phyloP scores from a whole-genome alignment of 345 rosid species.

The Hypericum perforatum region DNA sequence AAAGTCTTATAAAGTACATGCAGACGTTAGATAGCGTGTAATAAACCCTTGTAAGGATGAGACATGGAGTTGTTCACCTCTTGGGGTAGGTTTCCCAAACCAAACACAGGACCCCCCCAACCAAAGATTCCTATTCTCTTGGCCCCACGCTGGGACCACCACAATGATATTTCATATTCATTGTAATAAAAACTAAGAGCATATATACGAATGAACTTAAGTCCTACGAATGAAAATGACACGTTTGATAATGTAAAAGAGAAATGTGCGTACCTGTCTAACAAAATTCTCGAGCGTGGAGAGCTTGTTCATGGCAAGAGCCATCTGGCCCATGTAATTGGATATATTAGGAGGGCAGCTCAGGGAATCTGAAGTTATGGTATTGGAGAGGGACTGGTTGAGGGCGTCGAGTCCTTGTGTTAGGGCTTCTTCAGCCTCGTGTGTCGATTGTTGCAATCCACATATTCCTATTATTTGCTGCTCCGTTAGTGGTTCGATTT shows the following conservation, averaged over 20 bases:
- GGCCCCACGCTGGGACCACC: conserved; percentile 10
- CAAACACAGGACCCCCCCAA: conserved; percentile 8
- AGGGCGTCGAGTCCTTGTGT: conserved; percentile 82
- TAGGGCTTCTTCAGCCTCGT: conserved; percentile 83
- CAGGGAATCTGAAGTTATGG: conserved; percentile 74
- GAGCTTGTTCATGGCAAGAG: conserved; percentile 90
- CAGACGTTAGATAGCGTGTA: conserved; percentile 4
- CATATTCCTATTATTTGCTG: conserved; percentile 84
- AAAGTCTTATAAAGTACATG: too few relatives aligned
- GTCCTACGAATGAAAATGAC: too few relatives aligned
- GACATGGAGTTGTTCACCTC: conserved; percentile 26
- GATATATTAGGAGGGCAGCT: conserved; percentile 71
- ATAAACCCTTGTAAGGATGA: conserved; percentile 9
- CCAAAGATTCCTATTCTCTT: conserved; percentile 14
- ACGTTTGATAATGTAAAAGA: neutral
- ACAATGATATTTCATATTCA: neutral
- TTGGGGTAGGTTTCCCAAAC: conserved; percentile 29
- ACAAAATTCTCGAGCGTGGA: conserved; percentile 79
- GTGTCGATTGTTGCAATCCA: conserved; percentile 83
- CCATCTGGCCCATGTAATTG: conserved; percentile 96
- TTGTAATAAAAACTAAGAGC: too few relatives aligned
- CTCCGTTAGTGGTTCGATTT: conserved; percentile 80
- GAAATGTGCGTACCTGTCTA: conserved; percentile 53
- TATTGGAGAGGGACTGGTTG: conserved; percentile 73
- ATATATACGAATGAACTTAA: too few relatives aligned